Percentiles rank a stretch among this genome's conserved stretches.
phyloP scores from a whole-genome alignment of 2,329 filamentous ascomycete species.

The Trichoderma pleuroti region DNA sequence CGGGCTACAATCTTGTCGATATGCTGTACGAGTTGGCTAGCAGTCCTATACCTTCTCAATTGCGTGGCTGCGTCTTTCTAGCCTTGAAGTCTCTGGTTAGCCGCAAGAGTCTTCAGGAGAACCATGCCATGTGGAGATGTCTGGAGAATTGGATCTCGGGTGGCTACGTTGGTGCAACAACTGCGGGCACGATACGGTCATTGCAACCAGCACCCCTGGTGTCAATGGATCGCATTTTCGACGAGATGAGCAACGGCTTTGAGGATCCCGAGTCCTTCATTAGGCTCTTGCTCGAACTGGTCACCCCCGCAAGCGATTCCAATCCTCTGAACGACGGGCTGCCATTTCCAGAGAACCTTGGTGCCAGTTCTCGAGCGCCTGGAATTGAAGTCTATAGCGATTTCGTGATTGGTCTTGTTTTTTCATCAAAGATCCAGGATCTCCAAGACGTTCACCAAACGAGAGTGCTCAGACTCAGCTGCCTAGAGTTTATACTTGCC shows the following conservation, averaged over 20 bases:
- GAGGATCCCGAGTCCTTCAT: conserved; percentile 86
- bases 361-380: conserved; percentile 67
- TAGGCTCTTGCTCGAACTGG: conserved; percentile 67
- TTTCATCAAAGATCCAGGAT: conserved; percentile 64
- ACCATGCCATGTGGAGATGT: conserved; percentile 72
- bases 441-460: conserved; percentile 65
- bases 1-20: conserved; percentile 65
- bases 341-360: conserved; percentile 83
- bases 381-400: conserved; percentile 93
- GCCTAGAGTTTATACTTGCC: conserved; percentile 76
- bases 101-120: conserved; percentile 65
- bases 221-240: conserved; percentile 63
- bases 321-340: conserved; percentile 67
- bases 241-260: conserved; percentile 72
- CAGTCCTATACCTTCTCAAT: conserved; percentile 68
- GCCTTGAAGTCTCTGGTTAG: conserved; percentile 72
- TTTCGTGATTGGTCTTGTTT: conserved; percentile 77
- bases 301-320: conserved; percentile 61
- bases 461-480: conserved; percentile 71
- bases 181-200: conserved; percentile 29
- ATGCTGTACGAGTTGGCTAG: conserved; percentile 76
- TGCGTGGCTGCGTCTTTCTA: conserved; percentile 81
- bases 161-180: conserved; percentile 42
- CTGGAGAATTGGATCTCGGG: conserved; percentile 78
- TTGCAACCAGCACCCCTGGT: conserved; percentile 34